A percentile compares a stretch with the other conserved stretches of the same genome.
phyloP scores from a whole-genome alignment of 495 filamentous ascomycete species.

The Neurospora sp. region DNA sequence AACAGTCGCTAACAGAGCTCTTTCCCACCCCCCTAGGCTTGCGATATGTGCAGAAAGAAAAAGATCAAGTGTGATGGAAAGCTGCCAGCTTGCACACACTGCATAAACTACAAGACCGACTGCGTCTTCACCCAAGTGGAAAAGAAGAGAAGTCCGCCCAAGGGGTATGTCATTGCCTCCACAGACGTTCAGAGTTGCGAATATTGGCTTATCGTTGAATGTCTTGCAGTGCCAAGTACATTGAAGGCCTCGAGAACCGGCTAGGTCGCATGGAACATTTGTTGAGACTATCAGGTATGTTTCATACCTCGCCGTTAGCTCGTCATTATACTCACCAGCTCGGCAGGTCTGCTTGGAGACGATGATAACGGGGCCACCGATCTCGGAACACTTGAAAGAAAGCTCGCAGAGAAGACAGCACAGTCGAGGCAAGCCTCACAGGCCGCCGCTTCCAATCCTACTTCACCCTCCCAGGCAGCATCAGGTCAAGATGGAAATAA shows the following conservation, averaged over 20 bases:
- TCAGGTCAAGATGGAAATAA: constrained; percentile 35
- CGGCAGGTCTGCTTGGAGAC: constrained; percentile 58
- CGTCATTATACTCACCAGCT: constrained; percentile 6
- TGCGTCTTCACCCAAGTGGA: constrained; percentile 97
- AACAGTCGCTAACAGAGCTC: constrained; percentile 7
- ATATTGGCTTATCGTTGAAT: constrained; percentile 11
- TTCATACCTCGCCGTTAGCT: neutral
- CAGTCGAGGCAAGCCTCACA: constrained; percentile 35
- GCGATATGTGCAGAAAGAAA: constrained; percentile 99
- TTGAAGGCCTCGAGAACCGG: constrained; percentile 92
- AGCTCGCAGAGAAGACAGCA: constrained; percentile 56
- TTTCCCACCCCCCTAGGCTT: constrained; percentile 49
- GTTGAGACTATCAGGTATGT: constrained; percentile 65
- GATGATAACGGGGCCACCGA: constrained; percentile 84
- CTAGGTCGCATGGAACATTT: constrained; percentile 89
- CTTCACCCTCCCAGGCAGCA: constrained; percentile 34
- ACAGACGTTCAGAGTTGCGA: neutral
- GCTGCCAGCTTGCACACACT: constrained; percentile 89
- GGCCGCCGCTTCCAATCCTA: constrained; percentile 30
- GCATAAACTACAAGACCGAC: constrained; percentile 95
- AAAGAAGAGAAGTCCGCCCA: constrained; percentile 96
- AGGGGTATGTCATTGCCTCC: constrained; percentile 53
- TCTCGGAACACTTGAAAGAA: constrained; percentile 75
- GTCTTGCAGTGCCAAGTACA: constrained; percentile 76
- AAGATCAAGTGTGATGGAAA: constrained; percentile 99